Conservation (phyloP, 306 rosid genomes). For the Sindora glabra region DNA sequence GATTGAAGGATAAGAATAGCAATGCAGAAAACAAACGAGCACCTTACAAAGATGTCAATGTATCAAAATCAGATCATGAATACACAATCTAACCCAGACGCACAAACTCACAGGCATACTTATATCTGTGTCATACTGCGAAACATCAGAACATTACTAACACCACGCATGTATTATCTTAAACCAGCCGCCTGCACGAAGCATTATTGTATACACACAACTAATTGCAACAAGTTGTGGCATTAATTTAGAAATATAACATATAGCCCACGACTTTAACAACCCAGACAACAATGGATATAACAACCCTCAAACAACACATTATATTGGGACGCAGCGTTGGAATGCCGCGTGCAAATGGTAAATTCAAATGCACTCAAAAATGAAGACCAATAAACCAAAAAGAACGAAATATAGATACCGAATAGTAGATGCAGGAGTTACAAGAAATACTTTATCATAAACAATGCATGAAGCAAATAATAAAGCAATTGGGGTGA, state of each 20-base stretch:
- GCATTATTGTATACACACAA: neutral
- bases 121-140: slow-evolving; percentile 3
- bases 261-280: neutral
- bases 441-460: neutral
- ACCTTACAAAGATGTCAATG: neutral
- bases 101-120: slow-evolving; percentile 19
- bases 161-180: slow-evolving; percentile 4
- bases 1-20: neutral
- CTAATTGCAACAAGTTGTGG: neutral
- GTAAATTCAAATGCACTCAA: neutral
- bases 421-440: neutral
- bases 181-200: slow-evolving; percentile 24
- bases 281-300: neutral
- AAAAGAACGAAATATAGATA: neutral
- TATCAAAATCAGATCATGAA: neutral
- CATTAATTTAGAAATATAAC: neutral
- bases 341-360: too few relatives aligned
- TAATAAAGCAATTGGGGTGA: neutral
- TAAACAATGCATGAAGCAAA: neutral
- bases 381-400: neutral
- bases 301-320: neutral
- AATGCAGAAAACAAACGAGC: neutral
- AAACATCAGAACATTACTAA: slow-evolving; percentile 19
- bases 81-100: neutral
- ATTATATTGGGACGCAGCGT: neutral